Conservation (phyloP, 129 eudicot genomes). For the Flaveria linearis region DNA sequence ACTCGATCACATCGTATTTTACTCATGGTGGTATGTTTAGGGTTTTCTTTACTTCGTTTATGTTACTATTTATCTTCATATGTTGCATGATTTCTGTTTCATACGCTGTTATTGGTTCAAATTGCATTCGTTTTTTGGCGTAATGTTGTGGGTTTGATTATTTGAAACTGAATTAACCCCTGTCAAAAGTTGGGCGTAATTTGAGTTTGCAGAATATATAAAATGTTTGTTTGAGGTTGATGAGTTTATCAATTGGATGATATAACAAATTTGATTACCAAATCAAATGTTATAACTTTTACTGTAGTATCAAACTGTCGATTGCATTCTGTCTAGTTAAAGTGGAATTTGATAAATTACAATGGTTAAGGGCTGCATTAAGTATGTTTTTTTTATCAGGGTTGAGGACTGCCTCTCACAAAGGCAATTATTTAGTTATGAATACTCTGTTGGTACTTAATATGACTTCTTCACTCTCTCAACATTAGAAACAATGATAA, state of each 20-base stretch:
- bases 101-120: background rate
- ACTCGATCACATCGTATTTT: conserved; percentile 45
- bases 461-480: background rate
- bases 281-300: background rate
- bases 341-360: too few relatives aligned
- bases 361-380: background rate
- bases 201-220: too few relatives aligned
- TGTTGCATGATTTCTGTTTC: conserved; percentile 10
- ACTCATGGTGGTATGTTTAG: conserved; percentile 58
- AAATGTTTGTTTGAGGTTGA: background rate
- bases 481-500: background rate
- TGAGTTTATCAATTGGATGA: background rate
- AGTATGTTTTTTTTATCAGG: background rate
- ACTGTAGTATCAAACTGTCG: background rate
- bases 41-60: background rate
- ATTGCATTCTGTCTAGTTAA: background rate
- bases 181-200: too few relatives aligned
- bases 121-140: too few relatives aligned
- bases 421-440: background rate
- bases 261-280: background rate
- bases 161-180: too few relatives aligned
- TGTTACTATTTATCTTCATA: background rate
- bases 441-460: background rate
- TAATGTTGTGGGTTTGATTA: too few relatives aligned
- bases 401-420: background rate